A percentile compares a stretch with the other conserved stretches of the same genome.
Evolutionary conservation across 2,329 filamentous ascomycete species (phyloP).

Genomic region (Pseudocercospora fuligena): DNA sequence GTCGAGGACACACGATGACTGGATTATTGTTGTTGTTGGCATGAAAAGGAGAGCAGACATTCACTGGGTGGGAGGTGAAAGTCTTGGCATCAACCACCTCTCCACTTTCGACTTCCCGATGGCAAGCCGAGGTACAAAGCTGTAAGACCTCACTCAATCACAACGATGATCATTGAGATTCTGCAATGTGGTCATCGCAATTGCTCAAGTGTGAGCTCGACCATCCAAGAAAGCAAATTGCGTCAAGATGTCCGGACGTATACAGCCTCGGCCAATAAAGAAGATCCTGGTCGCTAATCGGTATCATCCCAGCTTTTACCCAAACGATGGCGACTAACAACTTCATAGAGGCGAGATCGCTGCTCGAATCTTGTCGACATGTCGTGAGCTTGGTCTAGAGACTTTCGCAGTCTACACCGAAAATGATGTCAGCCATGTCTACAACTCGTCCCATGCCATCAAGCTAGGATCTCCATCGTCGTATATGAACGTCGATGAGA

Average conservation of each 20-base stretch:
- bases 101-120: conserved; percentile 5
- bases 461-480: conserved; percentile 56
- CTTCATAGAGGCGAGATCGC: conserved; percentile 65
- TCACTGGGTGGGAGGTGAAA: neutral
- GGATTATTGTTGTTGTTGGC: too few species aligned
- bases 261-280: conserved; percentile 33
- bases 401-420: conserved; percentile 62
- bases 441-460: conserved; percentile 57
- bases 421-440: conserved; percentile 61
- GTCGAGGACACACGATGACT: too few species aligned
- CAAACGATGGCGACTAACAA: neutral
- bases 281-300: conserved; percentile 40
- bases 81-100: conserved; percentile 1
- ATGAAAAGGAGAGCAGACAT: neutral
- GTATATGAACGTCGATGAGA: conserved; percentile 58
- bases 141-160: neutral
- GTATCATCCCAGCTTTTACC: conserved; percentile 18
- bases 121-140: neutral
- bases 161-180: neutral
- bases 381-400: conserved; percentile 62
- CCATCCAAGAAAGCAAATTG: too few species aligned
- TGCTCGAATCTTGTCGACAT: conserved; percentile 63
- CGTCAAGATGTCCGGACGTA: conserved; percentile 6
- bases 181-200: neutral
- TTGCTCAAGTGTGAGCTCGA: neutral